Conservation (phyloP, 345 rosid genomes). For the Eucalyptus curtisii region DNA sequence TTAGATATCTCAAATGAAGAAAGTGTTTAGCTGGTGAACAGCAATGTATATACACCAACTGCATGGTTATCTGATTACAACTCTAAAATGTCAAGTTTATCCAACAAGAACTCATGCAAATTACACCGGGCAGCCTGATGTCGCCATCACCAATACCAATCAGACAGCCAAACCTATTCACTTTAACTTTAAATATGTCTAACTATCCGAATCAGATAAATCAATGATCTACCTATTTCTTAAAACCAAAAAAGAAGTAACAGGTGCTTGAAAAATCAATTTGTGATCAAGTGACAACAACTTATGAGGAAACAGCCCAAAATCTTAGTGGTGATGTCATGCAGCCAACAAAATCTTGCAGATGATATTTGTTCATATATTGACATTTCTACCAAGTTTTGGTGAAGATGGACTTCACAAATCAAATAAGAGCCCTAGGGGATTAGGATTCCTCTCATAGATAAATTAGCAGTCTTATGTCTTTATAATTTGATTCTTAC, state of each 20-base stretch:
- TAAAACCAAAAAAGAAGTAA: background rate
- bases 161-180: background rate
- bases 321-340: background rate
- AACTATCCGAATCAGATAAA: background rate
- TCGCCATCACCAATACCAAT: background rate
- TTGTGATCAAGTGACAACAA: background rate
- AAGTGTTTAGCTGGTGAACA: background rate
- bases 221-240: background rate
- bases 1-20: background rate
- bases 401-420: background rate
- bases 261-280: background rate
- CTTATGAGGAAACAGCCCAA: background rate
- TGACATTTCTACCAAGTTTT: background rate
- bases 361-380: background rate
- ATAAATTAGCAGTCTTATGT: background rate
- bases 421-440: background rate
- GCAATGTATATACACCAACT: background rate
- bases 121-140: background rate
- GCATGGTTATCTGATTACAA: background rate
- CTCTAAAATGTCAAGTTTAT: background rate
- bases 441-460: background rate
- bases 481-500: background rate
- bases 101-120: background rate
- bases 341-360: background rate
- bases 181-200: background rate